Conservation (phyloP, 352 stramenopile genomes). For the Phytophthora uliginosa region DNA sequence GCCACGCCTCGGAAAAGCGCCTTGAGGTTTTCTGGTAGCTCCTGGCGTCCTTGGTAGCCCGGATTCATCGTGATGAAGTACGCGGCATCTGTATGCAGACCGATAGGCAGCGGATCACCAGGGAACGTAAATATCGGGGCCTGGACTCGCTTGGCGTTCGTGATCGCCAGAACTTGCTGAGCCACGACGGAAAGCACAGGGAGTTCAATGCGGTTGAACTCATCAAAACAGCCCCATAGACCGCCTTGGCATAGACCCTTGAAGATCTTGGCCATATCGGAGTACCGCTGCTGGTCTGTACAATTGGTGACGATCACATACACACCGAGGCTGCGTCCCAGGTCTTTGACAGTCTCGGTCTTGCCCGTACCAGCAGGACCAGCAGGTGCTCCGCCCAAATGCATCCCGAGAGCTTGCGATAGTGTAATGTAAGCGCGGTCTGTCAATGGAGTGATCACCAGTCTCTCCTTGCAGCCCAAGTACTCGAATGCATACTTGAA, state of each 20-base stretch:
- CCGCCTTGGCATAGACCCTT: constrained; percentile 93
- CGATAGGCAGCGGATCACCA: constrained; percentile 67
- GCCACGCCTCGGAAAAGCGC: constrained; percentile 95
- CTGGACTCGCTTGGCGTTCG: constrained; percentile 71
- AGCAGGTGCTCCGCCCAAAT: constrained; percentile 89
- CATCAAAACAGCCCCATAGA: constrained; percentile 93
- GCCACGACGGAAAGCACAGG: constrained; percentile 94
- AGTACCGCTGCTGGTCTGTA: constrained; percentile 92
- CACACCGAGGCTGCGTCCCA: constrained; percentile 91
- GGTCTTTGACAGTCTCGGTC: constrained; percentile 93
- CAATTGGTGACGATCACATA: constrained; percentile 96
- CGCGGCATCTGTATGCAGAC: constrained; percentile 65
- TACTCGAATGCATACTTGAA: constrained; percentile 96
- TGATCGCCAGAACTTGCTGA: constrained; percentile 93
- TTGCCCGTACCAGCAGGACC: constrained; percentile 93
- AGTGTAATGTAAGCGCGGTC: constrained; percentile 94
- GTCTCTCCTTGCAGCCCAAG: constrained; percentile 91
- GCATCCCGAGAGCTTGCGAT: constrained; percentile 90
- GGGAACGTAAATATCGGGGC: constrained; percentile 71
- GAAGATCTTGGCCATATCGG: constrained; percentile 96
- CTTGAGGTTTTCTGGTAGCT: constrained; percentile 94
- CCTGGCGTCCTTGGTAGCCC: constrained; percentile 92
- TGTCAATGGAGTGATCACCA: constrained; percentile 93
- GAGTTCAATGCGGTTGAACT: constrained; percentile 95
- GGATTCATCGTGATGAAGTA: constrained; percentile 97